Percentiles rank a stretch among this genome's conserved stretches.
phyloP scores from a whole-genome alignment of 2,329 filamentous ascomycete species.

The Nemania abortiva region DNA sequence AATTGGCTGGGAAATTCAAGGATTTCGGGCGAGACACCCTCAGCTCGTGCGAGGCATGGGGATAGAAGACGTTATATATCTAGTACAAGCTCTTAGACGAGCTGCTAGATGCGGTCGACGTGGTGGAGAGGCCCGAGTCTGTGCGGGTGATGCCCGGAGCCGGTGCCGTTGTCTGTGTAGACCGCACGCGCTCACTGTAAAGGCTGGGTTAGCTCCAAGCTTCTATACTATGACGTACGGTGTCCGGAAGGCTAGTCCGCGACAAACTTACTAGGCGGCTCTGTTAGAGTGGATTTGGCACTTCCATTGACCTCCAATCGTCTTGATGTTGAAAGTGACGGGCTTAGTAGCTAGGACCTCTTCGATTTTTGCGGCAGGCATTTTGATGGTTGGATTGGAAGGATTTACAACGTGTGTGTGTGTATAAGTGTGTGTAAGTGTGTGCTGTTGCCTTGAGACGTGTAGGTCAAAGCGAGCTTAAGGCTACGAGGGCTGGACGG shows the following conservation, averaged over 20 bases:
- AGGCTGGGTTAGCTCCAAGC: conserved; percentile 32
- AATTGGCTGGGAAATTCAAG: conserved; percentile 17
- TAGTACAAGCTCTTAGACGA: conserved; percentile 41
- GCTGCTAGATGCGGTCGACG: conserved; percentile 39
- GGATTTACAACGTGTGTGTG: not conserved
- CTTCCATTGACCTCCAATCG: conserved; percentile 49
- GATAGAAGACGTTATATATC: conserved; percentile 23
- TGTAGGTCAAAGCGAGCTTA: conserved; percentile 1
- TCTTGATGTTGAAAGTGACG: conserved; percentile 51
- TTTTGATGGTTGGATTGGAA: conserved; percentile 37
- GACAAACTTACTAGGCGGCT: conserved; percentile 49
- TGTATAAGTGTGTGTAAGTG: not conserved
- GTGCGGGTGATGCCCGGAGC: conserved; percentile 44
- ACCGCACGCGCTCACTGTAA: conserved; percentile 40
- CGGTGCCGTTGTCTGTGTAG: conserved; percentile 26
- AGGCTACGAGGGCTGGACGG: not conserved
- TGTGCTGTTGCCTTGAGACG: not conserved
- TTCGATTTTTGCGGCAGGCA: conserved; percentile 49
- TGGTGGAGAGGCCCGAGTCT: conserved; percentile 48
- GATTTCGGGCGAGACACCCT: not conserved
- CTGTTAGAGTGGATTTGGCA: conserved; percentile 51
- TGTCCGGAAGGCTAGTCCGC: not conserved
- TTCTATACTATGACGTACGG: not conserved
- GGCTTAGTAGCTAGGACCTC: conserved; percentile 48
- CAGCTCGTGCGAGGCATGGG: not conserved